Base-by-base conservation (phyloP, 2,329 filamentous ascomycete species). In the Pseudogymnoascus sp. region DNA sequence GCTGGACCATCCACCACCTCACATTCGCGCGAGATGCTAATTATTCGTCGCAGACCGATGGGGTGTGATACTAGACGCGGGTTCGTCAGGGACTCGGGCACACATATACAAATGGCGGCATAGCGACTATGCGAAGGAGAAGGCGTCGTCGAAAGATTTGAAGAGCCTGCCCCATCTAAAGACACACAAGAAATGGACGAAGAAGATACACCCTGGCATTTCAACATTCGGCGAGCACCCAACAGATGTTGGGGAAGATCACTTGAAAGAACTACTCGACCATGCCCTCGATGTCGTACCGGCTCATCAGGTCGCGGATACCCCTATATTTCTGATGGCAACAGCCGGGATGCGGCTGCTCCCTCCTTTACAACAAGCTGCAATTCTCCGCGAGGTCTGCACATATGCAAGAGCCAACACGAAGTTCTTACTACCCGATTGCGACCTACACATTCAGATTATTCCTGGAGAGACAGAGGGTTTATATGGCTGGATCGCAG, bases 391-490 rank as follows among this genome's bases (percentile, higher is more conserved):
- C 62, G 85, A 89, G 67, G 88, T 96, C 60, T 99, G 94, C 77
- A 82, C 85, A 9, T 97, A 95, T 73, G 84, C 95, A 9, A 85
- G 84, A 61, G 78, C 83, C 58, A 87, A 89, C 62, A 93, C 92
- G 1, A 78, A 85, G 3, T 97, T 99, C 69, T 83, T 87, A 60
- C 80, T 99, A 1, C 91, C 92, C n/a, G 90, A 97, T 72, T 99
- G 94, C 78, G 83, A 83, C 64, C 76, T 90, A 39, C 91, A 97
- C 71, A 87, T 99, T 13, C 92, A 97, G 73, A 91, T 97, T 33
- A 99, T 99, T 65, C 86, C 92, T 0, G 94, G 94, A 45, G 92
- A 96, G 74, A 97, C 94, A 0, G 94, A 99, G 74, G 94, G 92
- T 2, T 75, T 99, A 31, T 99, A 97, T 70, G 94, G 94, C 39